phyloP scores from a whole-genome alignment of 768 basidiomycete genomes.

The Mrakia blollopis region DNA sequence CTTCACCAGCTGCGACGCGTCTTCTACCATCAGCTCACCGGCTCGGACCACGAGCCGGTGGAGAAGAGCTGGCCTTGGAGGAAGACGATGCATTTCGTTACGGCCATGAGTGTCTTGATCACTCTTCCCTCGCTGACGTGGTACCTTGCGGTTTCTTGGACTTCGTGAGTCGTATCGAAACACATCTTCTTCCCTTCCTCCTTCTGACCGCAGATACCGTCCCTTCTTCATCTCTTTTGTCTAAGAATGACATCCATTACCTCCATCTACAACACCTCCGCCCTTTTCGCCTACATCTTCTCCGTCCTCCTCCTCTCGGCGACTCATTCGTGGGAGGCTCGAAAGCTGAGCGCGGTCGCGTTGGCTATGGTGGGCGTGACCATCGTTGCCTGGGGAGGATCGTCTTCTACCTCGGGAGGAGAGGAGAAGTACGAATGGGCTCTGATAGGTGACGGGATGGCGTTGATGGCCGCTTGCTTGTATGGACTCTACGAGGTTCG shows the following conservation, averaged over 20 bases:
- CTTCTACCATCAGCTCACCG: conserved; percentile 48
- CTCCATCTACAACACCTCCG: conserved; percentile 28
- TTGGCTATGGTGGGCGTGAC: conserved; percentile 5
- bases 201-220: background rate
- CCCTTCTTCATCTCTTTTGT: too few relatives aligned
- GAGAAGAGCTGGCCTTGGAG: background rate
- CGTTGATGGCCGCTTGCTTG: background rate
- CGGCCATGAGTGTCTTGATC: background rate
- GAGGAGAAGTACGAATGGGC: background rate
- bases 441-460: conserved; percentile 16
- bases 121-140: background rate
- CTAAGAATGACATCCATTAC: conserved; percentile 24
- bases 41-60: background rate
- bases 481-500: conserved; percentile 30
- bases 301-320: conserved; percentile 15
- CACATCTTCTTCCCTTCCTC: background rate
- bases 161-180: conserved; percentile 5
- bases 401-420: background rate
- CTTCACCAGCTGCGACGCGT: conserved; percentile 51
- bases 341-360: conserved; percentile 7
- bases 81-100: background rate
- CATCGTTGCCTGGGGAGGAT: conserved; percentile 17
- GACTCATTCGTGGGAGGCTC: conserved; percentile 6
- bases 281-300: conserved; percentile 27
- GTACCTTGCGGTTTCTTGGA: background rate